Percentiles rank a stretch among this genome's conserved stretches.
phyloP scores from a whole-genome alignment of 2,329 filamentous ascomycete genomes.

The Botrytis squamosa region DNA sequence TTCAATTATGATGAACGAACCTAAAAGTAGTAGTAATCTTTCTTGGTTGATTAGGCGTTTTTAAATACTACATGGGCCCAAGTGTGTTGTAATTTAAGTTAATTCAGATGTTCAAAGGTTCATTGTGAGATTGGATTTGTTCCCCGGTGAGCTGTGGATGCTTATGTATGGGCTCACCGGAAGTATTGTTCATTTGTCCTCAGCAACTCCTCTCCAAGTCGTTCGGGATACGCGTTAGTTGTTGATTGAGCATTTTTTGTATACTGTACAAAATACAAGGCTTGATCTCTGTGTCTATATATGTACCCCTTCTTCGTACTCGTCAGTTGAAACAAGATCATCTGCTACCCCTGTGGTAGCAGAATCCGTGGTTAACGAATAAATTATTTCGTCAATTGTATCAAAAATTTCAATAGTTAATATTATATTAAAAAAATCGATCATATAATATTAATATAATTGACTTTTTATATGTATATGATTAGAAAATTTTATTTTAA shows the following conservation, averaged over 20 bases:
- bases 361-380: no score
- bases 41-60: neutral
- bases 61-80: neutral
- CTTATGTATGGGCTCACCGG: neutral
- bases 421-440: no score
- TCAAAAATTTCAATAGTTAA: no score
- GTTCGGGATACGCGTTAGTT: neutral
- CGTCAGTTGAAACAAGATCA: neutral
- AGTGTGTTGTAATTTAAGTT: rapidly evolving
- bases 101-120: neutral
- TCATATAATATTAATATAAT: no score
- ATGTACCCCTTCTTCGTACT: neutral
- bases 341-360: no score
- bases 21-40: neutral
- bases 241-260: neutral
- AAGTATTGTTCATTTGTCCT: neutral
- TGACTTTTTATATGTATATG: no score
- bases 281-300: neutral
- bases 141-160: neutral
- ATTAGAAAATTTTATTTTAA: no score
- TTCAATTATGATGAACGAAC: neutral
- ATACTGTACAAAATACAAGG: neutral
- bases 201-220: neutral
- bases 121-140: neutral
- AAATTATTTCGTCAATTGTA: no score